Base-by-base conservation (phyloP, 495 filamentous ascomycete genomes). In the Darksidea phi region DNA sequence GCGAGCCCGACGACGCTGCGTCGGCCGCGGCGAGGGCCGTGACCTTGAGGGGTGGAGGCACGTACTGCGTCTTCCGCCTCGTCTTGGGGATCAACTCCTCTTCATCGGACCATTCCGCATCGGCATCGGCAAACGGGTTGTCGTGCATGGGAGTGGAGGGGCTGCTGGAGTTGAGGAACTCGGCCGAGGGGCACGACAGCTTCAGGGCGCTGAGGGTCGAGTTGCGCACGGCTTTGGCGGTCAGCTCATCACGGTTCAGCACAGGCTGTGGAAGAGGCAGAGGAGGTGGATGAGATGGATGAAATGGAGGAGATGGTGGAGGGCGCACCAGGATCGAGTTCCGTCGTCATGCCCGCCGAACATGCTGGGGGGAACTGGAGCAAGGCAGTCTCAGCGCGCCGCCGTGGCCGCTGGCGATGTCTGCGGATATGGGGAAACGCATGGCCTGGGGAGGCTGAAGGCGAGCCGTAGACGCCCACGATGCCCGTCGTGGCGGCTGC, bases 61-160 rank as follows among this genome's bases (percentile, higher is more conserved):
- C 55, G 26, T 67, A 62, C 8, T 46, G 52, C 12, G 61, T 37
- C 37, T 57, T 61, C 21, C 61, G 55, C 12, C 51, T 45, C 6
- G 8, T 26, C 43, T 64, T 68, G 36, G 66, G 60, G 42, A 68
- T 61, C 61, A 68, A 58, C 55, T 57, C 23, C 48, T 68, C 66
- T 32, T 68, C 66, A 46, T 64, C 60, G 13, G 56, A 61, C 61
- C 61, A 64, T 45, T 68, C 66, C 0, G 45, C 37, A n/a, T 64
- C 60, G 18, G 52, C 54, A 25, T 60, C 60, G 41, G 41, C 36
- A 24, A 68, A 68, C 25, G 55, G 54, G 25, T 68, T 57, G 5
- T 54, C 56, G 41, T 43, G 3, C 13, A 20, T 15, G 41, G 41
- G 18, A 20, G 5, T n/a, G 18, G 37, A 28, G 7, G 20, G 12